Evolutionary conservation across 768 basidiomycete species (phyloP), one percentile per base, ranked within the genome.

Genomic region (Lepiota venenata): DNA sequence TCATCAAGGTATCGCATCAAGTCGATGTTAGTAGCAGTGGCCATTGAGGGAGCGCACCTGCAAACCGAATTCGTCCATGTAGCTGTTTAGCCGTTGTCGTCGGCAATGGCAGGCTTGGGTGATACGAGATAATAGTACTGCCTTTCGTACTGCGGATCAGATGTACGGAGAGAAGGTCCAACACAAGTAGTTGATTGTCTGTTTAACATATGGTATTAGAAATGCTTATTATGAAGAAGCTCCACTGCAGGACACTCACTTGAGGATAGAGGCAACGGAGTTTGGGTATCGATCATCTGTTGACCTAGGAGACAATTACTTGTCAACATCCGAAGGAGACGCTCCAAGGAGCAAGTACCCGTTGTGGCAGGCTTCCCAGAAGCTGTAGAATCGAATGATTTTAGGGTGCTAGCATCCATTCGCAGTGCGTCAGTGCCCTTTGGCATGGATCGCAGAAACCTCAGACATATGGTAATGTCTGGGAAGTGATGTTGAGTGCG

Each of bases 391-490:
- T 62, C 58, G 2, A 60, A 58, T 11, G 60, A 58, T 27, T 35
- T 41, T 47, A 29, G 50, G 16, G 21, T 7, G 4, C 15, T 47
- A 5, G 60, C 57, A 32, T 51, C 56, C 14, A 63, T 21, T 9
- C 57, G 58, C 10, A 57, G 45, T 2, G 64, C 61, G 5, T 56
- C 38, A 20, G 65, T 61, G n/a, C 70, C 60, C 1, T 57, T 20
- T 9, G 58, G 52, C 48, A 78, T 62, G 2, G 74, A 71, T 14
- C 80, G 77, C 18, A 83, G 65, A 60, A 83, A 85, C 8, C 79
- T 81, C 37, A 85, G 62, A 0, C 76, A 71, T 36, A 85, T 66
- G 1, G 83, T 85, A 45, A 85, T 79, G 64, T 83, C 83, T 84
- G 47, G 6, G 44, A 55, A n/a, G 21, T 22, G 5, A 16, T 29